Evolutionary conservation across 2,329 filamentous ascomycete species (phyloP).

Genomic region (Arachnomyces sp.): DNA sequence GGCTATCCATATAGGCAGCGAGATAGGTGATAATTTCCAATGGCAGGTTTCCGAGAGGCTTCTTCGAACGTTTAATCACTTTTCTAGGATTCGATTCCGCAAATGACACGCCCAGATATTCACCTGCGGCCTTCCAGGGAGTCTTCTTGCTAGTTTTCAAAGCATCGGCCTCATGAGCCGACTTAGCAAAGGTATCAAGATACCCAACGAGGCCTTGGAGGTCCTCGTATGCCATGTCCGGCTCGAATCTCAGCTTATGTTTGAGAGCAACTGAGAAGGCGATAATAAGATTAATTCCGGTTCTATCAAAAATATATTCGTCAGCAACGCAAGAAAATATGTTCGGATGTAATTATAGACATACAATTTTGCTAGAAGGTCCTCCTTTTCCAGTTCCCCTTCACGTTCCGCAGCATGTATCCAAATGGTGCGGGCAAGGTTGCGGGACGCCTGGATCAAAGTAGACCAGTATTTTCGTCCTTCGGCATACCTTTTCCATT

Average conservation of each 20-base stretch:
- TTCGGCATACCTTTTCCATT: conserved; percentile 48
- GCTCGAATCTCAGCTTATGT: conserved; percentile 77
- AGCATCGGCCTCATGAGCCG: conserved; percentile 41
- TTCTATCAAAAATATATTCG: conserved; percentile 26
- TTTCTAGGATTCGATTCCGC: conserved; percentile 73
- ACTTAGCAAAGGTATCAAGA: conserved; percentile 66
- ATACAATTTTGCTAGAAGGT: conserved; percentile 60
- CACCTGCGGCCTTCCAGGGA: conserved; percentile 58
- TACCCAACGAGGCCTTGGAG: conserved; percentile 62
- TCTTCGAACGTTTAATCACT: conserved; percentile 62
- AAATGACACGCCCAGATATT: conserved; percentile 69
- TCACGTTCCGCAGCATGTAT: conserved; percentile 61
- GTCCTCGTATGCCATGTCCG: conserved; percentile 69
- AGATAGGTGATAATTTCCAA: conserved; percentile 72
- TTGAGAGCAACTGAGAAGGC: conserved; percentile 73
- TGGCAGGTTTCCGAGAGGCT: conserved; percentile 73
- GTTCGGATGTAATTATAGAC: conserved; percentile 4
- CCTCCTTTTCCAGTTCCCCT: conserved; percentile 53
- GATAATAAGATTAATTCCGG: conserved; percentile 68
- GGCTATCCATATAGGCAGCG: conserved; percentile 56
- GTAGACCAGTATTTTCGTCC: conserved; percentile 58
- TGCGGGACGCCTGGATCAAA: conserved; percentile 49
- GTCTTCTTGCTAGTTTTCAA: conserved; percentile 36
- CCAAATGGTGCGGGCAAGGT: conserved; percentile 68
- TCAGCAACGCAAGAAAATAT: background rate